These are phyloP conservation scores for Aspergillus jensenii DNA, from an alignment of 2,329 filamentous ascomycete genomes.

Conservation along the genomic window DNA sequence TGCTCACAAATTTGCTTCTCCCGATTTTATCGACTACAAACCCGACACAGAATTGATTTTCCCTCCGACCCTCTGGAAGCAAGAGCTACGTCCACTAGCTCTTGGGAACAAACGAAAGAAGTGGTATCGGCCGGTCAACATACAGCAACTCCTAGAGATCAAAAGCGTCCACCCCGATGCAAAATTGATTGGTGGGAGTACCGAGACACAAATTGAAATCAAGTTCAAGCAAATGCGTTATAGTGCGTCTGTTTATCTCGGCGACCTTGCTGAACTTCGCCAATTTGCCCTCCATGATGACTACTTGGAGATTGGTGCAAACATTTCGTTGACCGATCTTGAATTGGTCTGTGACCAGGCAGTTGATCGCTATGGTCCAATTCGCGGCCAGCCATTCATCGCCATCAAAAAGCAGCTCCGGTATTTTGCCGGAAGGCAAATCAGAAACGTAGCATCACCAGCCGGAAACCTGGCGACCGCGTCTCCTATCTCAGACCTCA, in stretches of 20 bases:
- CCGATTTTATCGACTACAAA: slow-evolving; percentile 91
- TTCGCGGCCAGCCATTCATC: slow-evolving; percentile 75
- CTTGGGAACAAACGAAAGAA: slow-evolving; percentile 94
- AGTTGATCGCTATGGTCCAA: slow-evolving; percentile 71
- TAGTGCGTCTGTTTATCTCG: slow-evolving; percentile 84
- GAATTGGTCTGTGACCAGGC: slow-evolving; percentile 81
- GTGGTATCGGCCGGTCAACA: slow-evolving; percentile 87
- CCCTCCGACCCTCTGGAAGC: slow-evolving; percentile 78
- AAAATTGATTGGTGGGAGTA: slow-evolving; percentile 94
- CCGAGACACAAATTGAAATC: slow-evolving; percentile 96
- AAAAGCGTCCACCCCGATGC: slow-evolving; percentile 81
- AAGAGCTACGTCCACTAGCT: slow-evolving; percentile 75
- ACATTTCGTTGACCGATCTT: slow-evolving; percentile 87
- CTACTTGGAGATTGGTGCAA: slow-evolving; percentile 87
- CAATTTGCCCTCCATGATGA: slow-evolving; percentile 79
- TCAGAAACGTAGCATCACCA: slow-evolving; percentile 94
- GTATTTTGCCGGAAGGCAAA: slow-evolving; percentile 93
- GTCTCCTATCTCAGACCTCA: slow-evolving; percentile 93
- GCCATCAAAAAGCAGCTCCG: slow-evolving; percentile 91
- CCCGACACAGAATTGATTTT: slow-evolving; percentile 95
- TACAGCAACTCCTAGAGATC: slow-evolving; percentile 87
- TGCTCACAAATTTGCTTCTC: slow-evolving; percentile 70
- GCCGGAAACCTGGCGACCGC: slow-evolving; percentile 93
- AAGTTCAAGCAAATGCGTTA: slow-evolving; percentile 97
- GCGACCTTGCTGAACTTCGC: slow-evolving; percentile 85